Base-by-base conservation (phyloP, 164 flowering plant genomes). In the Berberis thunbergii region DNA sequence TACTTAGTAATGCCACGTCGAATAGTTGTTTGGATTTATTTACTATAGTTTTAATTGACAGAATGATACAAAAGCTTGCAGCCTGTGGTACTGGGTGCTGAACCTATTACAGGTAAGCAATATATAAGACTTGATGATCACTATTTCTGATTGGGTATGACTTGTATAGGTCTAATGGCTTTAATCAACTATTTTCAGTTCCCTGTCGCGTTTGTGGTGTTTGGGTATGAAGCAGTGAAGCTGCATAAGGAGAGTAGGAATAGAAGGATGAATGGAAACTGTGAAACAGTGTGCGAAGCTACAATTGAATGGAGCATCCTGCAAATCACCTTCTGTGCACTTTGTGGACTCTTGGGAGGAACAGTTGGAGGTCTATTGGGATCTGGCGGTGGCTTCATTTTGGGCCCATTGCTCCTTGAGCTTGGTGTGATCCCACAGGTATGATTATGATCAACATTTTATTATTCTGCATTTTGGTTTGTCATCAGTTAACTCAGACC, bases 371-470 rank as follows among this genome's bases (percentile, higher is more conserved):
- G 98, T 38, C 75, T 94, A 5, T 78, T 91, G 7, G 98, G 98
- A 3, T 88, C 97, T 0, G 98, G 98, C 59, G 98, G 97, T 39
- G 98, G 97, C 7, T 94, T 94, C 77, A 77, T 94, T 50, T 67
- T 94, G 26, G 98, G 98, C 6, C 98, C 98, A 8, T 86, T 94
- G 7, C 82, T 94, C n/a, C 83, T 94, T 2, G 97, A 94, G 66
- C 84, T 94, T 55, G 98, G 97, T 57, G 97, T 91, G 63, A 88
- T 89, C 45, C 98, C 98, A 3, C 98, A 94, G 89, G 97, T 90
- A 74, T 48, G 61, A 58, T 60, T 43, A 50, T 50, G 55, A 7
- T 42, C 55, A 26, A 11, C n/a, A 10, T 26, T 52, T 52, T 10
- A 6, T 52, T 52, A 26, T 26, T 26, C 26, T 26, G 26, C 26